Evolutionary conservation across 1,139 yeast species (phyloP), one percentile per base, ranked within the genome.

Genomic region (Diutina siamensis): DNA sequence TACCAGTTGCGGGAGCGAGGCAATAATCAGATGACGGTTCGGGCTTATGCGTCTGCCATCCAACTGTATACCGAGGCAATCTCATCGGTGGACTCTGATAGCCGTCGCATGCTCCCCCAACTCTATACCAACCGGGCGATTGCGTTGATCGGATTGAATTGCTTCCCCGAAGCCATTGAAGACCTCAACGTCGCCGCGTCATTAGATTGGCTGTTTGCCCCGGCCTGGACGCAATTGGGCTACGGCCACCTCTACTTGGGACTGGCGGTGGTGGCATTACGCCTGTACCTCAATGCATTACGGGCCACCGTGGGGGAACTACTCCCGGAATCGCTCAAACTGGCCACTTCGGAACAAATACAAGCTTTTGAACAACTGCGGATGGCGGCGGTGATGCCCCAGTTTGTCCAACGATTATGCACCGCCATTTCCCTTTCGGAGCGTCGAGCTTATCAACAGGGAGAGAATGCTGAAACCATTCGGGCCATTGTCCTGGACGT

Each of bases 151-250:
- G 74, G 74, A 3, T 58, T 69, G 35, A 65, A 68, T 45, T 68
- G 73, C 50, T 67, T 66, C 46, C 62, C 64, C 0, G 75, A 70
- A 51, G 72, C 74, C 2, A 61, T 67, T 3, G 46, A 55, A 15
- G 74, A 69, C 52, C 58, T 70, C 49, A 63, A 65, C 48, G 44
- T 48, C 17, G 73, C 74, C 0, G 51, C 69, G 9, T 46, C 48
- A 17, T 47, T 53, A 28, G 32, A 69, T 50, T 56, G 63, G 32
- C 56, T 64, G 9, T 67, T 64, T 50, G 61, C 68, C 1, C 67
- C 74, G 1, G 74, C 72, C 2, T 70, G 75, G 75, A 59, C 68
- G 22, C 75, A 70, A 54, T 58, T 70, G 48, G 74, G 71, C 3
- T 70, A 68, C 54, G 69, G 73, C 48, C 71, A 68, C 46, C 55